Conservation (phyloP, 345 rosid species). For the Brassica rapa region DNA sequence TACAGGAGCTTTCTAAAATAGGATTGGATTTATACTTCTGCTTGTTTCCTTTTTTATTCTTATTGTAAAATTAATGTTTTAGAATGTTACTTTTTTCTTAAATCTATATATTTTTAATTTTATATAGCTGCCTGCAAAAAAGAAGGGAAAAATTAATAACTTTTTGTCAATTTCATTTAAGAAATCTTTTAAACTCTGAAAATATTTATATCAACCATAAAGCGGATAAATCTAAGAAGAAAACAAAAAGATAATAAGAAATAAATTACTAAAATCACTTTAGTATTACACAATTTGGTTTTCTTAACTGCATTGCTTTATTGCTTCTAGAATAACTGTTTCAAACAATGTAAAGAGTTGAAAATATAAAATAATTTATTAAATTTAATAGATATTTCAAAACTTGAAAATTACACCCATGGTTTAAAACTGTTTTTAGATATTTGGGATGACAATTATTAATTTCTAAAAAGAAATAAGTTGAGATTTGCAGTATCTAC, state of each 20-base stretch:
- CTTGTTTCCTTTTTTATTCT: background rate
- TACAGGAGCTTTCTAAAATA: too few species aligned
- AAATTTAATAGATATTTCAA: background rate
- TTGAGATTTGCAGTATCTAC: background rate
- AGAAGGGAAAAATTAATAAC: too few species aligned
- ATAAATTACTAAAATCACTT: background rate
- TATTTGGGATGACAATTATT: background rate
- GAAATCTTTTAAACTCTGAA: background rate
- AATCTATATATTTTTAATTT: too few species aligned
- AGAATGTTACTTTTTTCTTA: background rate
- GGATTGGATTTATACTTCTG: background rate
- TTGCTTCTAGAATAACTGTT: background rate
- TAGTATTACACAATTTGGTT: background rate
- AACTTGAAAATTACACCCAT: background rate
- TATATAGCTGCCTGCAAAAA: background rate
- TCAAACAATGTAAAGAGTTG: background rate
- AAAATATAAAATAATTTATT: background rate
- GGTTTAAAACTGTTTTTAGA: background rate
- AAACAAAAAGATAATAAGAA: background rate
- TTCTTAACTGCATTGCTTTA: background rate
- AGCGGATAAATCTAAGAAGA: background rate
- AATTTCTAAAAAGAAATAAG: background rate
- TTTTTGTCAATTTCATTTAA: too few species aligned
- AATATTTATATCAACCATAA: background rate
- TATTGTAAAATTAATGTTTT: too few species aligned